phyloP scores from a whole-genome alignment of 2,329 filamentous ascomycete genomes.

The Fusarium odoratissimum region DNA sequence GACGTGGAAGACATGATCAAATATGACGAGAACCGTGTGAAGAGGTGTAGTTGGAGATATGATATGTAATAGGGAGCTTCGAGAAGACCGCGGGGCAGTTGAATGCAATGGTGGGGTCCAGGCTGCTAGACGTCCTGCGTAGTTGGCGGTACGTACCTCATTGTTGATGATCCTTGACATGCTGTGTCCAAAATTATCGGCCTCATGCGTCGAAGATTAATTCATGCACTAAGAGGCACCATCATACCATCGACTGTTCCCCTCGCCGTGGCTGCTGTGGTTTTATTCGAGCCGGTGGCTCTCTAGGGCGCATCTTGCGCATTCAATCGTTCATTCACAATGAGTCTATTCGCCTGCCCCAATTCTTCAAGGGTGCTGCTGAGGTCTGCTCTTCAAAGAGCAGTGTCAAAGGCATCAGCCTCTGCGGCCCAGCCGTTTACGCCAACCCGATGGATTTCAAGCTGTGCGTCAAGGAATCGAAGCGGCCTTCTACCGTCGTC shows the following conservation, averaged over 20 bases:
- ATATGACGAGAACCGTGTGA: not conserved
- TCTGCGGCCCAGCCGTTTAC: conserved; percentile 35
- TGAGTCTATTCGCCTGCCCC: conserved; percentile 46
- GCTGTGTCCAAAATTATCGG: conserved; percentile 38
- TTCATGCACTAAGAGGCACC: conserved; percentile 38
- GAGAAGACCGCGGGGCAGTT: conserved; percentile 29
- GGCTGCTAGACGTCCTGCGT: conserved; percentile 30
- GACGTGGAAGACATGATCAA: conserved; percentile 61
- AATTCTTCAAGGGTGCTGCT: conserved; percentile 48
- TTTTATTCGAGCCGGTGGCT: conserved; percentile 38
- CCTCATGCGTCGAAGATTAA: conserved; percentile 42
- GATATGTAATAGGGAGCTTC: conserved; percentile 1
- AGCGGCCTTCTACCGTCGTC: conserved; percentile 14
- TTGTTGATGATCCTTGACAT: conserved; percentile 10
- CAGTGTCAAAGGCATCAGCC: conserved; percentile 34
- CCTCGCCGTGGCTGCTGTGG: conserved; percentile 28
- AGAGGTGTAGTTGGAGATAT: not conserved
- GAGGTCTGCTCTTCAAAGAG: conserved; percentile 44
- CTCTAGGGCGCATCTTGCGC: conserved; percentile 42
- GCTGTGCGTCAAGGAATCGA: conserved; percentile 14
- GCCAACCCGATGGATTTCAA: conserved; percentile 42
- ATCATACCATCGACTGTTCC: conserved; percentile 35
- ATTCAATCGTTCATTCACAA: conserved; percentile 30
- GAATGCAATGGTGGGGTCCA: conserved; percentile 34
- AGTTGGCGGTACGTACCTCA: conserved; percentile 33